Conservation (phyloP, 2,329 filamentous ascomycete species). For the Arthrobotrys sinensis region DNA sequence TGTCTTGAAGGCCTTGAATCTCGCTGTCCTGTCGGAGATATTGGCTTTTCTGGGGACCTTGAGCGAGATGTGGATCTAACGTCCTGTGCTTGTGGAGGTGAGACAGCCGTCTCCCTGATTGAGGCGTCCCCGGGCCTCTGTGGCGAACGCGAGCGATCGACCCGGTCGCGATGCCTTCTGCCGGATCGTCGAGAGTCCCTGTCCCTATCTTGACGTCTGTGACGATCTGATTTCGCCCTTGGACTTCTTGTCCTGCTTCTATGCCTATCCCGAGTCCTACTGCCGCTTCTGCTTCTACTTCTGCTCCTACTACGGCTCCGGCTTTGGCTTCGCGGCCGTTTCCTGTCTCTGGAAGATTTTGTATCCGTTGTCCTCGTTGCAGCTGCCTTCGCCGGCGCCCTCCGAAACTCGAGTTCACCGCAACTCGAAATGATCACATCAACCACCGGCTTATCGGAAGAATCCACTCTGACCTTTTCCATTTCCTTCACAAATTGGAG, state of each 20-base stretch:
- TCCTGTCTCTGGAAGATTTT: conserved; percentile 58
- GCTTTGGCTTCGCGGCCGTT: conserved; percentile 56
- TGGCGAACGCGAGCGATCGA: conserved; percentile 53
- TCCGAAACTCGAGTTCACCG: conserved; percentile 61
- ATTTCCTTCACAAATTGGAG: conserved; percentile 78
- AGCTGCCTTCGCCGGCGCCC: conserved; percentile 33
- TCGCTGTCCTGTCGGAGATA: conserved; percentile 27
- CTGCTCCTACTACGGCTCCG: conserved; percentile 57
- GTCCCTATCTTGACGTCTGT: conserved; percentile 21
- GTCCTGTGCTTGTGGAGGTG: conserved; percentile 2
- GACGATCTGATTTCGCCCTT: conserved; percentile 24
- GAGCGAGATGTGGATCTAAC: conserved; percentile 41
- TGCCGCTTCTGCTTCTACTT: conserved; percentile 24
- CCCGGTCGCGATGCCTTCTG: conserved; percentile 35
- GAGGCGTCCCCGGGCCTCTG: conserved; percentile 5
- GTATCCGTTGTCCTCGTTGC: conserved; percentile 12
- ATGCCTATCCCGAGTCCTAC: conserved; percentile 24
- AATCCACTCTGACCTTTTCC: conserved; percentile 73
- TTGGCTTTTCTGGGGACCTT: conserved; percentile 44
- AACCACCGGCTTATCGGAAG: conserved; percentile 66
- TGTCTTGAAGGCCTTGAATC: conserved; percentile 34
- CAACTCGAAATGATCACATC: conserved; percentile 63
- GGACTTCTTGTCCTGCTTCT: conserved; percentile 34
- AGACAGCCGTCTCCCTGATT: background rate
- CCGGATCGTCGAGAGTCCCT: conserved; percentile 32